Base-by-base conservation (phyloP, 495 filamentous ascomycete species). In the Talaromyces ruber region DNA sequence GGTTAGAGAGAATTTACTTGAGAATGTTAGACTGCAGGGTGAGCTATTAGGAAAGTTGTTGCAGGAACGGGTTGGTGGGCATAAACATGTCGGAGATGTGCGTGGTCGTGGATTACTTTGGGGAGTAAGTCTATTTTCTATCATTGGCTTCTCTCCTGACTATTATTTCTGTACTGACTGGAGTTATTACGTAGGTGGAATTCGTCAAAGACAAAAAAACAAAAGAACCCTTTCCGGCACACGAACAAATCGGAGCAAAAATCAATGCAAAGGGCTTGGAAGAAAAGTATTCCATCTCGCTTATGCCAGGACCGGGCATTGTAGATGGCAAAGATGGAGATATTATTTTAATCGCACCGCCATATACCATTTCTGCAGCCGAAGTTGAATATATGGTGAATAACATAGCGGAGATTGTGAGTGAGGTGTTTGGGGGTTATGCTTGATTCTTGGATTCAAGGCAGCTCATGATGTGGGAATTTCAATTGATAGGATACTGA, bases 221-320 rank as follows among this genome's bases (percentile, higher is more conserved):
- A 1, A 86, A 84, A 62, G 69, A 77, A 61, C 74, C 81, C 0
- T 87, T 83, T 62, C 73, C 72, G 0, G 68, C 69, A 1, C 59
- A 65, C 0, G 34, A 71, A 45, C 65, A 67, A 5, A 58, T 82
- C 12, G 70, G 73, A 8, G 74, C 75, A 66, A 74, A 71, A 32
- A 70, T 90, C n/a, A 75, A 83, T 62, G 68, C 79, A 51, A 71
- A 75, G 2, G 84, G 79, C 0, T 67, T 87, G 21, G 67, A 71
- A 7, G 60, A 72, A 0, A 72, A 82, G 22, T 80, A 88, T 62
- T 78, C 79, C 11, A 82, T 95, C 65, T 82, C 79, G 0, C 62
- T 93, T 8, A 91, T 93, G 64, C 87, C 88, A 6, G 88, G 87
- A 1, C 74, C 74, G 18, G 91, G 89, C 2, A 84, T 84, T 1